These are phyloP conservation scores for Pezicula neosporulosa DNA, from an alignment of 2,329 filamentous ascomycete species.

Conservation along the genomic window DNA sequence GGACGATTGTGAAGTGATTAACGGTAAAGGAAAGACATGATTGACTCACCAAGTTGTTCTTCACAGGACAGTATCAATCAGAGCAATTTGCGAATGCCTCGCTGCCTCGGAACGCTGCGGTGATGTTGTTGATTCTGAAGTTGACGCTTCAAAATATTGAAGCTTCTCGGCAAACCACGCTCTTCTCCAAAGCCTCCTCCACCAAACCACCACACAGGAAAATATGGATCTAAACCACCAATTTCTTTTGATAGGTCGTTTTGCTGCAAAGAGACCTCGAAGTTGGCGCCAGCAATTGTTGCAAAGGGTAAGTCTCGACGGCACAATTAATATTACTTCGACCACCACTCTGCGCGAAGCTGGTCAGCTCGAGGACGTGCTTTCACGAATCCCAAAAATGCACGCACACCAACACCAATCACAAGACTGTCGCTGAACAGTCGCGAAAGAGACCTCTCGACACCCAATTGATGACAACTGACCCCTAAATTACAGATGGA, in stretches of 20 bases:
- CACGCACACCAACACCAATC: neutral
- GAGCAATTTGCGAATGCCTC: neutral
- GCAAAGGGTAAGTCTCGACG: too few species aligned
- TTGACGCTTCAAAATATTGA: neutral
- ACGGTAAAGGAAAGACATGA: neutral
- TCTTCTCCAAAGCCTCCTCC: neutral
- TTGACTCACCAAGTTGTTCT: neutral
- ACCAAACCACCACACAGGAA: too few species aligned
- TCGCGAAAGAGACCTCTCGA: constrained; percentile 7
- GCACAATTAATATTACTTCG: too few species aligned
- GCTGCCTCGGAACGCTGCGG: neutral
- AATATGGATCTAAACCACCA: too few species aligned
- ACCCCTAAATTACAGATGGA: constrained; percentile 28
- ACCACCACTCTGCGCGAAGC: too few species aligned
- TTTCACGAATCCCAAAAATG: neutral
- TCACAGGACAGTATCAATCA: neutral
- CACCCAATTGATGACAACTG: constrained; percentile 24
- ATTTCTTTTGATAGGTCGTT: too few species aligned
- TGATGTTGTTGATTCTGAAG: neutral
- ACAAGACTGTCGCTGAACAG: constrained; percentile 6
- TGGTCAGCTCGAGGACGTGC: too few species aligned
- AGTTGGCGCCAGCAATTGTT: too few species aligned
- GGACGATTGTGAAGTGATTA: neutral
- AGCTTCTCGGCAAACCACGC: neutral
- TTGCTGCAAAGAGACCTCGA: too few species aligned